Base-by-base conservation (phyloP, 148 eudicot species). In the Polygonum aviculare region DNA sequence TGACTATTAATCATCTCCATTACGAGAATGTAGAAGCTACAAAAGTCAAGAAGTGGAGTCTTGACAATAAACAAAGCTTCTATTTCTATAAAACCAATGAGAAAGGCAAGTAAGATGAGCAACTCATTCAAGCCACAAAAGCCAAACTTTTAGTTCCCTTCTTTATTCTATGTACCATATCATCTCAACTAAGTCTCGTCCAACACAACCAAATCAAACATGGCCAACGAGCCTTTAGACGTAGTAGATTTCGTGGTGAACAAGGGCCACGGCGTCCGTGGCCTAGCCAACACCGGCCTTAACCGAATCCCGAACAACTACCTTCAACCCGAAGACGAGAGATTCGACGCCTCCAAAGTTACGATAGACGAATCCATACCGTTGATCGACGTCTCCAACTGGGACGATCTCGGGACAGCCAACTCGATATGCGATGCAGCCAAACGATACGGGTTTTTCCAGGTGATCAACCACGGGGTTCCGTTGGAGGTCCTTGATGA, bases 341-440 rank as follows among this genome's bases (percentile, higher is more conserved):
- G 82, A 33, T 31, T 76, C 33, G 79, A 80, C 16, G 36, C 54
- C 6, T 26, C 60, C 2, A 60, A 72, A 63, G 59, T 41, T 0
- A 9, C 55, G 12, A 2, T 22, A 8, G 44, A 76, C 26, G 80
- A 78, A n/a, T 77, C 79, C 47, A 81, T 85, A 14, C 88, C 90
- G 4, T 14, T 80, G 47, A 79, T 87, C 38, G 90, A 87, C 63
- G 77, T 81, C 75, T 80, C 86, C 22, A 74, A 77, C 48, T 76
- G 55, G 31, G 75, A 77, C 8, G 81, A 75, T 54, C 79, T 63
- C 8, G 44, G 9, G 12, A 54, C 74, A 12, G 51, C 67, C 0
- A 75, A 69, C 21, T 4, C 47, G 19, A 77, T 84, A 3, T 77
- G 82, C 11, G 63, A 79, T 2, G 84, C 84, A 0, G 83, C 86